Evolutionary conservation across 169 alveolate species (phyloP).

Genomic region (Toxoplasma gondii): DNA sequence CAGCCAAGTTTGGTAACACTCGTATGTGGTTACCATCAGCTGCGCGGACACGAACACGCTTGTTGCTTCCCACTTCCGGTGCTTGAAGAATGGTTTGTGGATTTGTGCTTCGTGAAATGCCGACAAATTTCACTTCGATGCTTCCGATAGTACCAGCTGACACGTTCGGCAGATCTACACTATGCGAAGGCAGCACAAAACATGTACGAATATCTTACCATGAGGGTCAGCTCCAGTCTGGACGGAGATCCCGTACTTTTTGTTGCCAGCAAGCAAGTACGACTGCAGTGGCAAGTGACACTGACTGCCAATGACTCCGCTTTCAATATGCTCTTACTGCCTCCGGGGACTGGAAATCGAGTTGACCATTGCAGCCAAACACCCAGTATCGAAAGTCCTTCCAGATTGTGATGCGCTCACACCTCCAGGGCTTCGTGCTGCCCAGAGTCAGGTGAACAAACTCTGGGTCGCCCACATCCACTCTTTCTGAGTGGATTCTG

Average conservation of each 20-base stretch:
- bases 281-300: slow-evolving; percentile 38
- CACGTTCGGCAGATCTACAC: neutral
- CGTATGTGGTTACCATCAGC: slow-evolving; percentile 69
- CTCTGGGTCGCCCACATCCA: slow-evolving; percentile 85
- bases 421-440: slow-evolving; percentile 85
- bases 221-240: slow-evolving; percentile 76
- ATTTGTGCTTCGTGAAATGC: slow-evolving; percentile 71
- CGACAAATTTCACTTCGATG: slow-evolving; percentile 69
- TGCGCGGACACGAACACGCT: slow-evolving; percentile 72
- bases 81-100: slow-evolving; percentile 64
- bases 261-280: slow-evolving; percentile 75
- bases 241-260: slow-evolving; percentile 69
- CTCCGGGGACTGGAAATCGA: slow-evolving; percentile 74
- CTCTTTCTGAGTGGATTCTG: slow-evolving; percentile 77
- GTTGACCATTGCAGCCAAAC: slow-evolving; percentile 84
- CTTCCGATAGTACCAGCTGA: slow-evolving; percentile 75
- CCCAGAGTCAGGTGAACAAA: slow-evolving; percentile 80
- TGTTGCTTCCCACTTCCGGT: slow-evolving; percentile 68
- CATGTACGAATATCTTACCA: slow-evolving; percentile 24
- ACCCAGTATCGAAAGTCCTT: slow-evolving; percentile 89
- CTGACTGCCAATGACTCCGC: neutral
- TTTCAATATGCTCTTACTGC: slow-evolving; percentile 65
- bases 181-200: neutral
- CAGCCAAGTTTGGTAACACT: neutral
- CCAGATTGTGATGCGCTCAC: slow-evolving; percentile 86